Conservation (phyloP, 345 rosid genomes). For the Pelargonium nanum region DNA sequence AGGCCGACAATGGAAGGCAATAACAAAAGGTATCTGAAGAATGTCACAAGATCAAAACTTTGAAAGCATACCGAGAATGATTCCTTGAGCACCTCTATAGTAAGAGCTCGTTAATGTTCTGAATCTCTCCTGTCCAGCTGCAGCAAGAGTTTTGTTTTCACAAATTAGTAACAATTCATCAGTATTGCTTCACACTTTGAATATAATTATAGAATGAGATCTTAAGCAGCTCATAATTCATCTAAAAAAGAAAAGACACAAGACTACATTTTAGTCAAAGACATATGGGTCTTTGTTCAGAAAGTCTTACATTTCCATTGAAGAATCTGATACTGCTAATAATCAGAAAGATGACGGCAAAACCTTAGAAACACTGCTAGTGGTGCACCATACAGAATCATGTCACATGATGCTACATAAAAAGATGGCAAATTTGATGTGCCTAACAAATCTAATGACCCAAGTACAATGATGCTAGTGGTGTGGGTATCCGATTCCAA, state of each 20-base stretch:
- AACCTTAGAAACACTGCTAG: no score
- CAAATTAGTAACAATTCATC: constrained; percentile 1
- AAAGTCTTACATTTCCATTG: no score
- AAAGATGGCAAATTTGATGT: no score
- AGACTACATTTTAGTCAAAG: no score
- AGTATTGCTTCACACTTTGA: neutral
- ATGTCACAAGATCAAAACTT: constrained; percentile 3
- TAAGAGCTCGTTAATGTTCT: constrained; percentile 87
- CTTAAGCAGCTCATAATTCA: neutral
- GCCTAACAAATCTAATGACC: neutral
- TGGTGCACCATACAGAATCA: no score
- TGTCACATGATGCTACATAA: no score
- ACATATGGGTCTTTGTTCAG: no score
- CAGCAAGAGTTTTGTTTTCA: constrained; percentile 18
- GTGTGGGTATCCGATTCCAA: no score
- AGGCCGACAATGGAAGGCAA: neutral
- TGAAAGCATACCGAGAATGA: constrained; percentile 59
- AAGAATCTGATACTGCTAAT: no score
- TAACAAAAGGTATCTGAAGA: constrained; percentile 1
- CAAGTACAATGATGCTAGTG: no score
- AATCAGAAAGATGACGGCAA: no score
- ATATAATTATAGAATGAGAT: neutral
- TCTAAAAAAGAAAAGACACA: no score
- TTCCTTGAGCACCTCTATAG: constrained; percentile 91
- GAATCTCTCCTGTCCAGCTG: constrained; percentile 98